phyloP scores from a whole-genome alignment of 805 yeast genomes.

The Sugiyamaella mastotermitis region DNA sequence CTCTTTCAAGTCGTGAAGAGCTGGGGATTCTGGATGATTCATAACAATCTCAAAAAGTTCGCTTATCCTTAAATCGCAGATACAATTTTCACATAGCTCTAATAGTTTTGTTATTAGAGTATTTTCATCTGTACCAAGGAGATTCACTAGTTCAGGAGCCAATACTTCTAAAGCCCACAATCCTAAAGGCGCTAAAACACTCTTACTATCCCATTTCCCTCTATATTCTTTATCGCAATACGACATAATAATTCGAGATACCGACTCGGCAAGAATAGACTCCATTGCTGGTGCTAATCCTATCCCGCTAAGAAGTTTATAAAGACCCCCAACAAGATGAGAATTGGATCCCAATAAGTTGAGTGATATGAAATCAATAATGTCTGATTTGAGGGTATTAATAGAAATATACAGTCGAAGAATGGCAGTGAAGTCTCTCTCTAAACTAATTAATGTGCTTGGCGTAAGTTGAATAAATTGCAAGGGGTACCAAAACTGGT shows the following conservation, averaged over 20 bases:
- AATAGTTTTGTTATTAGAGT: background rate
- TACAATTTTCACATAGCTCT: background rate
- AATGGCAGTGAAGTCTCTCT: no score
- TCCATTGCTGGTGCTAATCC: no score
- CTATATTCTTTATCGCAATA: slow-evolving; percentile 12
- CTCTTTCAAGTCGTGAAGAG: slow-evolving; percentile 51
- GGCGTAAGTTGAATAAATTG: no score
- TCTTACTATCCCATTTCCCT: slow-evolving; percentile 12
- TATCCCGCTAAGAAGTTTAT: no score
- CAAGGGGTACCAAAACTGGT: no score
- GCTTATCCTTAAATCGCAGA: slow-evolving; percentile 40
- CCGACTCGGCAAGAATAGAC: slow-evolving; percentile 14
- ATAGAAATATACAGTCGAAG: no score
- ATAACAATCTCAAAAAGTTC: slow-evolving; percentile 58
- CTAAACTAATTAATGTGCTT: no score
- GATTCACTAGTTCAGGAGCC: background rate
- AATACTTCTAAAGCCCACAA: slow-evolving; percentile 12
- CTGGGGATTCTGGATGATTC: slow-evolving; percentile 48
- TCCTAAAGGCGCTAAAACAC: slow-evolving; percentile 8
- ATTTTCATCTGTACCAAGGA: background rate
- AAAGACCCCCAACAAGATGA: no score
- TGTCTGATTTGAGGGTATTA: no score
- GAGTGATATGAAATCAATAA: no score
- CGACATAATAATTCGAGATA: slow-evolving; percentile 15
- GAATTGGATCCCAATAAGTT: no score